Conservation (phyloP, 2,329 filamentous ascomycete species). For the Tolypocladium ovalisporum region DNA sequence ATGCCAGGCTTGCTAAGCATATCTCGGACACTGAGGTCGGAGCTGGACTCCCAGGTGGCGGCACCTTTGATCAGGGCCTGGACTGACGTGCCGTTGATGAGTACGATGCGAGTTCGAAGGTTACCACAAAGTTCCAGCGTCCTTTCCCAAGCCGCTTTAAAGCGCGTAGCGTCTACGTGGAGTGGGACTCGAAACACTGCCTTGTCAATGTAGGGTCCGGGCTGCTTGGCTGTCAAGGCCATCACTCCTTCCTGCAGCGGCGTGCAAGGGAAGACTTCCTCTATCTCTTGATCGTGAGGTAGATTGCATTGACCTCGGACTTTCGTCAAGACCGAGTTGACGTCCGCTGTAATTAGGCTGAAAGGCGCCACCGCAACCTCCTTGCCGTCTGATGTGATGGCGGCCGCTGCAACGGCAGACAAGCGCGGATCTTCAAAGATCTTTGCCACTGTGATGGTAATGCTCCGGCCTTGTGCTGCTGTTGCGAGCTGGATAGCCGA, state of each 20-base stretch:
- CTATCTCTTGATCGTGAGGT: too few relatives aligned
- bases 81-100: background rate
- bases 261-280: slow-evolving; percentile 27
- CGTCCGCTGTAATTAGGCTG: too few relatives aligned
- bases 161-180: too few relatives aligned
- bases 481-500: slow-evolving; percentile 3
- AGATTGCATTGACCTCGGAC: background rate
- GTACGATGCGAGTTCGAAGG: slow-evolving; percentile 6
- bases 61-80: slow-evolving; percentile 1
- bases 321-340: background rate
- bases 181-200: too few relatives aligned
- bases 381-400: too few relatives aligned
- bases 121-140: slow-evolving; percentile 1
- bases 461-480: background rate
- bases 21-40: too few relatives aligned
- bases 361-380: too few relatives aligned
- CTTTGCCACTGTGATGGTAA: slow-evolving; percentile 9
- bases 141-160: slow-evolving; percentile 17
- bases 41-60: background rate
- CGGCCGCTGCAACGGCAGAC: background rate
- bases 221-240: slow-evolving; percentile 16
- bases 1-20: too few relatives aligned
- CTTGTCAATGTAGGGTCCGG: slow-evolving; percentile 23
- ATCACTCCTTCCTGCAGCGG: slow-evolving; percentile 28
- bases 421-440: background rate